Percentiles rank a stretch among this genome's conserved stretches.
Conservation (phyloP, 1,139 yeast genomes). For the Candida labiduridarum region DNA sequence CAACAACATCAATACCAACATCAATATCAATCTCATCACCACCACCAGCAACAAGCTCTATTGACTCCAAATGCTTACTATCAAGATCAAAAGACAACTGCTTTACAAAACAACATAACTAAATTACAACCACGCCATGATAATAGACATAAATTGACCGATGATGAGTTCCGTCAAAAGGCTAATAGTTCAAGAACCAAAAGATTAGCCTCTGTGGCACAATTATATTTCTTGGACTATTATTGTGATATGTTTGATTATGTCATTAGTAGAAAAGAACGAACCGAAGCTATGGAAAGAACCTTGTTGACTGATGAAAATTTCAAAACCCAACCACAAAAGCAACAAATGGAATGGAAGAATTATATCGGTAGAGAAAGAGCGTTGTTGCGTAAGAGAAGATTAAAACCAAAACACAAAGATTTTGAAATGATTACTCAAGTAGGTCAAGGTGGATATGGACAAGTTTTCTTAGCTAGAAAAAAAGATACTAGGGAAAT, state of each 20-base stretch:
- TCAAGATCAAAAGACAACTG: conserved; percentile 7
- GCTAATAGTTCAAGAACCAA: conserved; percentile 78
- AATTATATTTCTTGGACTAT: conserved; percentile 84
- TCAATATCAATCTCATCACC: conserved; percentile 5
- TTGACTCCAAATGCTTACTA: neutral
- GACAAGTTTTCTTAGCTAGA: conserved; percentile 92
- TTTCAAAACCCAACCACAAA: conserved; percentile 36
- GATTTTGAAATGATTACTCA: conserved; percentile 97
- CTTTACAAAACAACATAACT: conserved; percentile 30
- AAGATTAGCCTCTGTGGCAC: conserved; percentile 84
- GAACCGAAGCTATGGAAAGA: conserved; percentile 67
- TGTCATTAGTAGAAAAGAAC: conserved; percentile 81
- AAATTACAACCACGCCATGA: conserved; percentile 31
- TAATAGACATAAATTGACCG: conserved; percentile 23
- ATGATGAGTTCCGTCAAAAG: conserved; percentile 55
- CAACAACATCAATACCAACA: conserved; percentile 7
- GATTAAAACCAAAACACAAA: conserved; percentile 89
- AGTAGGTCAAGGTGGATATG: conserved; percentile 99
- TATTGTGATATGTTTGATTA: conserved; percentile 96
- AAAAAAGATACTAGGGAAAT: conserved; percentile 94
- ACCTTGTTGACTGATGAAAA: conserved; percentile 52
- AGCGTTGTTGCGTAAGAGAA: conserved; percentile 79
- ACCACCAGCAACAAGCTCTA: conserved; percentile 6
- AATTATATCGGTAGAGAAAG: conserved; percentile 84
- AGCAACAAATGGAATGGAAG: conserved; percentile 74